Evolutionary conservation across 2,329 filamentous ascomycete genomes (phyloP).

Genomic region (Colletotrichum orchidophilum): DNA sequence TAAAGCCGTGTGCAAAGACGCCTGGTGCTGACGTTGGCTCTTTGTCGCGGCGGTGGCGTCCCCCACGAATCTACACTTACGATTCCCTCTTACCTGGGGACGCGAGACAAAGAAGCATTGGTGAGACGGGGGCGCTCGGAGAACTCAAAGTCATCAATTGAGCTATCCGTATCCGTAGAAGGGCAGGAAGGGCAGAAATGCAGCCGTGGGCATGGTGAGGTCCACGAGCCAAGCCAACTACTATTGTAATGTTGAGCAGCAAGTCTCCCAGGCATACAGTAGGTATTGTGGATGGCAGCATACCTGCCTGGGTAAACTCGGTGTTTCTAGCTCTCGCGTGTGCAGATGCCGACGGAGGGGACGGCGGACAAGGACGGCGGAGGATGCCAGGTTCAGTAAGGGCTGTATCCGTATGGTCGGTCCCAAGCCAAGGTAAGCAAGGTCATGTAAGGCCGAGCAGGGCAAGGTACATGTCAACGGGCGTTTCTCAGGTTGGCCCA

Average conservation of each 20-base stretch:
- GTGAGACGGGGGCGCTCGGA: not conserved
- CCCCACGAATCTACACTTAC: not conserved
- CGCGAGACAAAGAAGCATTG: not conserved
- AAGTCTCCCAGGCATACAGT: constrained; percentile 6
- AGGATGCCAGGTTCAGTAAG: constrained; percentile 24
- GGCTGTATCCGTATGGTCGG: constrained; percentile 2
- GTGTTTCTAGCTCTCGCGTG: not conserved
- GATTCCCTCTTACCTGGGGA: not conserved
- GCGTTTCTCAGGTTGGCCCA: not conserved
- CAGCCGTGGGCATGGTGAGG: not conserved
- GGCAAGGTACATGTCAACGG: constrained; percentile 6
- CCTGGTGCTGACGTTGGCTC: not conserved
- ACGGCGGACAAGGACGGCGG: constrained; percentile 1
- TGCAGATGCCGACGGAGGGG: not conserved
- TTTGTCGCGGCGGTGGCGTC: not conserved
- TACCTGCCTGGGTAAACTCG: not conserved
- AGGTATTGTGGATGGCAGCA: not conserved
- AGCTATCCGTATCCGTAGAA: not conserved
- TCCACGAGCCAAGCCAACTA: constrained; percentile 21
- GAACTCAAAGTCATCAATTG: too few relatives aligned
- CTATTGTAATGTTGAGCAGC: constrained; percentile 1
- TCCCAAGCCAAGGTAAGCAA: not conserved
- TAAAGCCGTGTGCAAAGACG: not conserved
- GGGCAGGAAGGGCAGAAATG: not conserved
- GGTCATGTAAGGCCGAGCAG: not conserved